Evolutionary conservation across 2,329 filamentous ascomycete genomes (phyloP).

Genomic region (Sarocladiaceae sp.): DNA sequence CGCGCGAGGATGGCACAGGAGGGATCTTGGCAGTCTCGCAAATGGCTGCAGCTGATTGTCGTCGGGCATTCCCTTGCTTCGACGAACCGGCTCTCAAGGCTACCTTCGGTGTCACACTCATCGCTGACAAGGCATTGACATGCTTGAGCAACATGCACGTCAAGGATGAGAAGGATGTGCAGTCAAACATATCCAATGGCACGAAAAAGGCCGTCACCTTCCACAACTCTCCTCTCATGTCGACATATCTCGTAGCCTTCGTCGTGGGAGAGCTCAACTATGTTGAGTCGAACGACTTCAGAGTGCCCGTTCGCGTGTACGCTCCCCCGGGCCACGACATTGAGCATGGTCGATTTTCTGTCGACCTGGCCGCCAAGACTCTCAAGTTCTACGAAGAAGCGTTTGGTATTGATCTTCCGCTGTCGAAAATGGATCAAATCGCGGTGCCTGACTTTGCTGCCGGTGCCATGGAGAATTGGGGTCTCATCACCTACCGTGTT

Average conservation of each 20-base stretch:
- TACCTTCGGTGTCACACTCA: constrained; percentile 83
- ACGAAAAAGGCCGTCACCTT: constrained; percentile 79
- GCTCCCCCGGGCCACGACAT: constrained; percentile 87
- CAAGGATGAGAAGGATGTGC: constrained; percentile 69
- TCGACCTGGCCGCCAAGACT: constrained; percentile 84
- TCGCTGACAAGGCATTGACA: constrained; percentile 86
- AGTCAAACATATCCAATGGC: constrained; percentile 52
- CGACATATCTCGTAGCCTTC: constrained; percentile 91
- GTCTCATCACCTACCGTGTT: constrained; percentile 88
- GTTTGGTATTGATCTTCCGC: constrained; percentile 71
- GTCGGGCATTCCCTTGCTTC: constrained; percentile 92
- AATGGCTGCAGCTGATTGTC: constrained; percentile 94
- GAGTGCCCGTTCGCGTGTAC: constrained; percentile 90
- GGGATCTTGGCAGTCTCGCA: constrained; percentile 87
- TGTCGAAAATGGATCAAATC: constrained; percentile 56
- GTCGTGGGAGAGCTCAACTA: constrained; percentile 92
- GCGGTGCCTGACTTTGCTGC: constrained; percentile 94
- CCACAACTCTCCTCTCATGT: constrained; percentile 91
- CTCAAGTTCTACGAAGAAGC: constrained; percentile 94
- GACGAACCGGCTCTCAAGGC: constrained; percentile 94
- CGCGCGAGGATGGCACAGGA: constrained; percentile 71
- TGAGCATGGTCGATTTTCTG: constrained; percentile 84
- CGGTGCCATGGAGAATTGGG: constrained; percentile 99
- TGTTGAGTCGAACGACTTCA: constrained; percentile 87
- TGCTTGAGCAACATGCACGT: constrained; percentile 98